phyloP scores from a whole-genome alignment of 768 basidiomycete species.

The Lentinus tigrinus region DNA sequence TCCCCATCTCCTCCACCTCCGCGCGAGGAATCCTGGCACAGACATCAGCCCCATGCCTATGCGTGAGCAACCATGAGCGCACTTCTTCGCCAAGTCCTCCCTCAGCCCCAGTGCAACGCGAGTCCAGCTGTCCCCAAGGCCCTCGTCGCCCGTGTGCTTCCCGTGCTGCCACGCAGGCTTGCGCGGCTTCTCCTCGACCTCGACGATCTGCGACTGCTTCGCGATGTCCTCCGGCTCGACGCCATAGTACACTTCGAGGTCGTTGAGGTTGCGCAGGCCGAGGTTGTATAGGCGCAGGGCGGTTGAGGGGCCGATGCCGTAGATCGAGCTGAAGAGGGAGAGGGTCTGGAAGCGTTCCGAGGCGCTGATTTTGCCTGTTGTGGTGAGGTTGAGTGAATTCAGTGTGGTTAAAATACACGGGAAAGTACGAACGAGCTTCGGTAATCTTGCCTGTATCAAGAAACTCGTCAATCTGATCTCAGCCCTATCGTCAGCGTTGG shows the following conservation, averaged over 20 bases:
- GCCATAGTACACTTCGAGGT: conserved; percentile 68
- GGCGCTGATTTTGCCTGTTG: conserved; percentile 43
- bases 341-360: conserved; percentile 58
- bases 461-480: conserved; percentile 60
- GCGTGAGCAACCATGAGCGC: conserved; percentile 9
- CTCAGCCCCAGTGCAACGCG: conserved; percentile 59
- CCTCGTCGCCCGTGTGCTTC: conserved; percentile 23
- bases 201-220: conserved; percentile 25
- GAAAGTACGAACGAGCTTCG: conserved; percentile 50
- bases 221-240: conserved; percentile 31
- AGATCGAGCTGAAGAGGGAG: conserved; percentile 57
- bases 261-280: conserved; percentile 65
- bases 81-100: conserved; percentile 54
- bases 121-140: conserved; percentile 41
- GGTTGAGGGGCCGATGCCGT: conserved; percentile 73
- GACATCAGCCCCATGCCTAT: background rate
- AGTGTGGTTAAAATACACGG: no score
- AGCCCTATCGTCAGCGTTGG: no score
- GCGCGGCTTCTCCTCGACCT: conserved; percentile 22
- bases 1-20: conserved; percentile 80
- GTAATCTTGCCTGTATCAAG: conserved; percentile 50
- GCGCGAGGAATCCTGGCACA: conserved; percentile 58
- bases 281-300: conserved; percentile 64
- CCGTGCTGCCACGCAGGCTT: conserved; percentile 12
- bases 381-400: no score